Percentiles rank a stretch among this genome's conserved stretches.
Evolutionary conservation across 768 basidiomycete species (phyloP).

Genomic region (Agrocybe praecox): DNA sequence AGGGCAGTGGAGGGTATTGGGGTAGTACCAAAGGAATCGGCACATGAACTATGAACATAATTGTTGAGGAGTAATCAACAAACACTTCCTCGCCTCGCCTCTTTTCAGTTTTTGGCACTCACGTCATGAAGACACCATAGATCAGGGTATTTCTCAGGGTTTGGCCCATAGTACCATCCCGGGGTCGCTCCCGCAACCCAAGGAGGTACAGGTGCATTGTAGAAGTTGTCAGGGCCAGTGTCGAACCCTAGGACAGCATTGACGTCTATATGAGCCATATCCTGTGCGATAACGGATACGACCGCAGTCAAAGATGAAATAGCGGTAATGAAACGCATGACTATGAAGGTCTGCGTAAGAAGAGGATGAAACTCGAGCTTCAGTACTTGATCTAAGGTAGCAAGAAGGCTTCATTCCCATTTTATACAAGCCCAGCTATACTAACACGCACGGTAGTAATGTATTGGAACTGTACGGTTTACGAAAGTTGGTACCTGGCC

Average conservation of each 20-base stretch:
- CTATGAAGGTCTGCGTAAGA: no score
- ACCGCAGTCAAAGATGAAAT: not conserved
- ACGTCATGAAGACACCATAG: not conserved
- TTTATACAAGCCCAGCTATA: not conserved
- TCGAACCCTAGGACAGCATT: not conserved
- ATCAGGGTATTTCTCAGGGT: not conserved
- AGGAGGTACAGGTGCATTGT: not conserved
- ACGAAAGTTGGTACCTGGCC: not conserved
- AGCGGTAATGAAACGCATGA: not conserved
- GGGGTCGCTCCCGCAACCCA: not conserved
- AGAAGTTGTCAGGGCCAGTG: not conserved
- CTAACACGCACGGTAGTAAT: not conserved
- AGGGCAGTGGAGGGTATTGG: slow-evolving; percentile 26
- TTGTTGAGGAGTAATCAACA: not conserved
- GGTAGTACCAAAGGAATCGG: slow-evolving; percentile 23
- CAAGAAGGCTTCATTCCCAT: not conserved
- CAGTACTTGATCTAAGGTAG: no score
- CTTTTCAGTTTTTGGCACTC: not conserved
- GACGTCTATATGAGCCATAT: not conserved
- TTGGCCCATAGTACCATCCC: not conserved
- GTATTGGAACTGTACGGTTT: not conserved
- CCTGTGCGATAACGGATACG: not conserved
- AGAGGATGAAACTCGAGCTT: no score
- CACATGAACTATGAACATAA: slow-evolving; percentile 16
- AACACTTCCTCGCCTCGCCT: no score